These are phyloP conservation scores for Iris macrosiphon DNA, from an alignment of 106 monocot species.

Conservation along the genomic window DNA sequence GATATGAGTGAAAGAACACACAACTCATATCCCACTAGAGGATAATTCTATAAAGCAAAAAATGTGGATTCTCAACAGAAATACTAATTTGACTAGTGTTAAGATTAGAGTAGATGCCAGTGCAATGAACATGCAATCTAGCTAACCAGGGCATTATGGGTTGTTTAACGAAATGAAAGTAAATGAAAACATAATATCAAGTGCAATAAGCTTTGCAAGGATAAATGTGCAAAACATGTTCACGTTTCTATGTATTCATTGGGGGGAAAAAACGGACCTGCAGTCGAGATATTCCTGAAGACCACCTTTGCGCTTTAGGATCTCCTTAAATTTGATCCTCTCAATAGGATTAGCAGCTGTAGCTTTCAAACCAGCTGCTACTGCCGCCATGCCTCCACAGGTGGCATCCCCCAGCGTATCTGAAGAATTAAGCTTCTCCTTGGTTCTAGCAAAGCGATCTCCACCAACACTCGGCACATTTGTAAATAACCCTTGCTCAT, in stretches of 20 bases:
- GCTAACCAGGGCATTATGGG: too few relatives aligned
- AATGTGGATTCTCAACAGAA: too few relatives aligned
- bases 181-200: background rate
- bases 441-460: conserved; percentile 26
- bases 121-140: too few relatives aligned
- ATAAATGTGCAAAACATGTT: too few relatives aligned
- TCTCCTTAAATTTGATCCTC: conserved; percentile 86
- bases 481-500: conserved; percentile 47
- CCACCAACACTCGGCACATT: conserved; percentile 15
- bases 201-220: background rate
- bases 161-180: background rate
- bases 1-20: too few relatives aligned
- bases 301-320: conserved; percentile 87
- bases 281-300: conserved; percentile 81
- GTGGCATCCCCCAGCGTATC: conserved; percentile 12
- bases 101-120: too few relatives aligned
- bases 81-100: too few relatives aligned
- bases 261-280: conserved; percentile 55
- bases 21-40: too few relatives aligned
- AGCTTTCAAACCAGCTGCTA: conserved; percentile 83
- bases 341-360: conserved; percentile 63
- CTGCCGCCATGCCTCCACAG: conserved; percentile 45
- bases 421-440: conserved; percentile 23
- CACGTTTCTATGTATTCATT: background rate
- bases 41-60: too few relatives aligned